A percentile compares a stretch with the other conserved stretches of the same genome.
Conservation (phyloP, 257 asterid species). For the Echites panduratus region DNA sequence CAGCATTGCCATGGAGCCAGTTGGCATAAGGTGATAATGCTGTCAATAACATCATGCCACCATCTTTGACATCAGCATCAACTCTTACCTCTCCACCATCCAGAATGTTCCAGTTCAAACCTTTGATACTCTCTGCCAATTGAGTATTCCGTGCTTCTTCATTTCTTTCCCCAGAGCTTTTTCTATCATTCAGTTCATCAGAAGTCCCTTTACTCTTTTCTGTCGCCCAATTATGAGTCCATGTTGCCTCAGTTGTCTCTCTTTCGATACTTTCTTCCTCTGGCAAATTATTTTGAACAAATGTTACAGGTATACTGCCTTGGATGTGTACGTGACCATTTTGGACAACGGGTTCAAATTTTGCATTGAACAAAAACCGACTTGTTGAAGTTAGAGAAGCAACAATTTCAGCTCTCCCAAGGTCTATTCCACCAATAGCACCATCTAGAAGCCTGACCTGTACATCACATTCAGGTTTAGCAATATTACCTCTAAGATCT, state of each 20-base stretch:
- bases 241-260: conserved; percentile 61
- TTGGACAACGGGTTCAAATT: conserved; percentile 82
- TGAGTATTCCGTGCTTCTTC: conserved; percentile 89
- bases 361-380: conserved; percentile 92
- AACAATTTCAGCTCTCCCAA: conserved; percentile 95
- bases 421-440: conserved; percentile 91
- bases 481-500: conserved; percentile 93
- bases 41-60: conserved; percentile 96
- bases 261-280: conserved; percentile 66
- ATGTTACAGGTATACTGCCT: conserved; percentile 87
- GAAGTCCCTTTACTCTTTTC: conserved; percentile 54
- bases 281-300: conserved; percentile 52
- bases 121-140: conserved; percentile 88
- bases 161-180: conserved; percentile 65
- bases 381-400: conserved; percentile 88
- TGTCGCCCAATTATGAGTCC: conserved; percentile 68
- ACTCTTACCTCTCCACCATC: conserved; percentile 97
- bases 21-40: conserved; percentile 96
- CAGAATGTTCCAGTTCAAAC: conserved; percentile 88
- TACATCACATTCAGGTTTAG: conserved; percentile 95
- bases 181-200: conserved; percentile 69
- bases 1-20: conserved; percentile 98
- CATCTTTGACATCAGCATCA: conserved; percentile 95
- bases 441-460: conserved; percentile 98
- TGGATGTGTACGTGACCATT: conserved; percentile 90